Conservation (phyloP, 23 red algal genomes). For the Gracilaria domingensis region DNA sequence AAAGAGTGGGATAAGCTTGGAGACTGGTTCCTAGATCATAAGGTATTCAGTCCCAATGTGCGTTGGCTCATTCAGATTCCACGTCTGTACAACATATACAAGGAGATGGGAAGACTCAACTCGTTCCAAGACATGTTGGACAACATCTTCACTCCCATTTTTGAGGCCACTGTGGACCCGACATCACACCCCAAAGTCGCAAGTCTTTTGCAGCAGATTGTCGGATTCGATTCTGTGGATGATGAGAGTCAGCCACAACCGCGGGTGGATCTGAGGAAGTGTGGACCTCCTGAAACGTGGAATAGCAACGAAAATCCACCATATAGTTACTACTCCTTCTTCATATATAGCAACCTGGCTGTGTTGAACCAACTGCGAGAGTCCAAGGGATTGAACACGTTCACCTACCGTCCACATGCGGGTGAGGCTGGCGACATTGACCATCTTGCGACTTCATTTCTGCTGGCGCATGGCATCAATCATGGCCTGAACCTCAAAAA, state of each 20-base stretch:
- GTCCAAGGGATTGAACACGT: conserved; percentile 82
- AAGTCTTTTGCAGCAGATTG: conserved; percentile 86
- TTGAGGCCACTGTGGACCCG: conserved; percentile 92
- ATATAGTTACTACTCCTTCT: conserved; percentile 94
- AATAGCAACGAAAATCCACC: conserved; percentile 76
- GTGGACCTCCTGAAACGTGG: conserved; percentile 81
- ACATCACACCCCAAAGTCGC: conserved; percentile 71
- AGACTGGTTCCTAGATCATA: conserved; percentile 77
- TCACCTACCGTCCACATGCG: conserved; percentile 91
- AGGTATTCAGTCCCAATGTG: conserved; percentile 86
- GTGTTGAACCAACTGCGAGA: conserved; percentile 91
- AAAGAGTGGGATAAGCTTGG: conserved; percentile 89
- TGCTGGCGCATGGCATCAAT: conserved; percentile 95
- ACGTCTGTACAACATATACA: conserved; percentile 86
- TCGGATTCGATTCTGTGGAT: conserved; percentile 97
- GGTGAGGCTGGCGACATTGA: conserved; percentile 96
- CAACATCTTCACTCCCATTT: conserved; percentile 94
- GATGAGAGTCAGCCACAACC: conserved; percentile 91
- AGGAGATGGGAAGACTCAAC: conserved; percentile 60
- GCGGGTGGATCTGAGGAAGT: conserved; percentile 47
- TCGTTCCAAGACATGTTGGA: conserved; percentile 82
- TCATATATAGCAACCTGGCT: conserved; percentile 89
- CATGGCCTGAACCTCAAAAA: conserved; percentile 90
- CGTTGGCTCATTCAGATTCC: conserved; percentile 98
- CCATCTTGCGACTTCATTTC: conserved; percentile 91